Evolutionary conservation across 495 filamentous ascomycete genomes (phyloP), one percentile per base, ranked within the genome.

Genomic region (Penicillium alfredii): DNA sequence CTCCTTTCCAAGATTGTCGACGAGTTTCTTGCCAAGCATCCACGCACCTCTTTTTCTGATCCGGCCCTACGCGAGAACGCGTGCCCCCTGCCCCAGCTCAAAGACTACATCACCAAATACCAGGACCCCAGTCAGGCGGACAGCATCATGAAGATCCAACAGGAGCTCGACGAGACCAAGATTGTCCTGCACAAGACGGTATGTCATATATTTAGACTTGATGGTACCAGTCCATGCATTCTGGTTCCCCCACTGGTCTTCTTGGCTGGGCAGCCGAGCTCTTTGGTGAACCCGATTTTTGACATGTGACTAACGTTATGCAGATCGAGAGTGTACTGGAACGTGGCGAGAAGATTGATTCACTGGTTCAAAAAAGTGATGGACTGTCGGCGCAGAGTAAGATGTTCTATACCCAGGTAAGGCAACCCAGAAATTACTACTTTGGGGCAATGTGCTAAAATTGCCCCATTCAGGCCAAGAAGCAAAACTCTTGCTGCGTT

Each of bases 111-210:
- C 35, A 68, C 71, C 51, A 85, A 92, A 51, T 94, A 88, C 61
- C 89, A 96, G 66, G 84, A 94, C 56, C 86, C 89, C 15, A 68
- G 76, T 58, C 76, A 93, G 61, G 89, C 88, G 34, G 88, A 88
- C 64, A 87, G 77, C 64, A 92, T 94, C 51, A 77, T 87, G 73
- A 90, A 84, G 73, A 95, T 97, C 49, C 93, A 97, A 67, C 82
- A 86, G 66, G 89, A 98, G 66, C 72, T 98, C 43, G 88, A 96
- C 47, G 88, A 96, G 74, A 98, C 93, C 38, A 98, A 96, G 78
- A 92, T 95, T 55, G 81, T 94, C 28, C 74, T 98, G 40, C 88
- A 95, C 65, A 93, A 95, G 77, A 92, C 87, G n/a, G 64, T 67
- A 57, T 13, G 43, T 25, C 16, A 17, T 44, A 49, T 37, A 53